Base-by-base conservation (phyloP, 2,329 filamentous ascomycete genomes). In the Colletotrichum gigasporum region DNA sequence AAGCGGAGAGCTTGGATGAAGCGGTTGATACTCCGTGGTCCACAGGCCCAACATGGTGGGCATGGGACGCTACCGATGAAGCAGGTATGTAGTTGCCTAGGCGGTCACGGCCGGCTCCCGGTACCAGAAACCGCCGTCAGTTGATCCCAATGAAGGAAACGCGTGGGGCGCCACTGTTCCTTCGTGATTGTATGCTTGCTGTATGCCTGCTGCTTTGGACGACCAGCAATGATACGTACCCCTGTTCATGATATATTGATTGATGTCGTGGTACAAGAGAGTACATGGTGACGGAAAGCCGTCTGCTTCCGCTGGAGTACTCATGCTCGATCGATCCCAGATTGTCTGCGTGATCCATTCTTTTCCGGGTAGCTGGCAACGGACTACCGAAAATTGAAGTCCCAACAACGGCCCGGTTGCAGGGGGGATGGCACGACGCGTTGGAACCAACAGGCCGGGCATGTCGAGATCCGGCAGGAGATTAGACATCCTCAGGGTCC, bases 401-500 rank as follows among this genome's bases (percentile, higher is more conserved):
- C 28, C 24, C 26, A 53, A 22, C 18, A 34, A 34, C 22, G 37
- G 34, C 16, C n/a, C 5, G 20, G 18, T 22, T 34, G 24, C 12
- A 18, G 18, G 32, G 16, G 28, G 30, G n/a, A 14, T 39, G 51
- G 41, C 30, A n/a, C 26, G 32, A 28, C 20, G 12, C n/a, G 12
- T 42, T 34, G 20, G 20, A 48, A 20, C 35, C 45, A 64, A 37
- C 42, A 32, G 9, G 20, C 18, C 35, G 24, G 24, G 12, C 18
- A 30, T 4, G 37, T 26, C 22, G 37, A 37, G 42, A 26, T 45
- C 18, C 16, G 12, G 30, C 9, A 41, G 5, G n/a, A 16, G 5
- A 10, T 42, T 50, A 68, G 35, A 34, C 34, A 12, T 60, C 55
- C n/a, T 61, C 51, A 12, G 47, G 51, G 50, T 68, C 59, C 50